Base-by-base conservation (phyloP, 2,329 filamentous ascomycete genomes). In the Trichoderma atroviride region DNA sequence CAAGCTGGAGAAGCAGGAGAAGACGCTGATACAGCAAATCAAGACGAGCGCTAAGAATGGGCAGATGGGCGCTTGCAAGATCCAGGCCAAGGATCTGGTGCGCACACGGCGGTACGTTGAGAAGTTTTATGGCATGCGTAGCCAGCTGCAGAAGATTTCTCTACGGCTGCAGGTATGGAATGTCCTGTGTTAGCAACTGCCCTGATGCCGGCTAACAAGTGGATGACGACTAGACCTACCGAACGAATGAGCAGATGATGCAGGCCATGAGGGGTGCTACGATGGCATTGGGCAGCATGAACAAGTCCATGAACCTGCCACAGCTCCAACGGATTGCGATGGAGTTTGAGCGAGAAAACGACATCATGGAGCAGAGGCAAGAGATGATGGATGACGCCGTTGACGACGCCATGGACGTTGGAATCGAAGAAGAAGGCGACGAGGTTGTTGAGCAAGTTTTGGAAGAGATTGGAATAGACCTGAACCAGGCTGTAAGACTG, bases 371-470 rank as follows among this genome's bases (percentile, higher is more conserved):
- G 75, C 94, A 98, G 82, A 88, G 96, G 73, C 94, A 98, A 80
- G 96, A 98, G 81, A 97, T 99, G 92, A 98, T 99, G 96, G 95
- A 98, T 78, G 96, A 98, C 80, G 95, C 94, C 24, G 96, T 99
- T 70, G 96, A 99, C 78, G 96, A 99, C 79, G 94, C 95, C 61
- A 97, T 96, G 75, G 96, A 96, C 29, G 85, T 97, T 47, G 89
- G 88, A 19, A 89, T 97, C 71, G 96, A 99, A 77, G 96, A 97
- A 75, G 96, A 98, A 79, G 93, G 94, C 40, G 96, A 99, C 75
- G 96, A 99, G 79, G 92, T 98, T 14, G 94, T 99, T 40, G 96
- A 97, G 76, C 94, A 97, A 81, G 93, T 99, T 5, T 81, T 99
- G 76, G 96, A 98, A 78, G 96, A 98, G 82, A 97, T 99, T 78